Conservation (phyloP, 192 early-diverging fungal species). For the Linnemannia elongata region DNA sequence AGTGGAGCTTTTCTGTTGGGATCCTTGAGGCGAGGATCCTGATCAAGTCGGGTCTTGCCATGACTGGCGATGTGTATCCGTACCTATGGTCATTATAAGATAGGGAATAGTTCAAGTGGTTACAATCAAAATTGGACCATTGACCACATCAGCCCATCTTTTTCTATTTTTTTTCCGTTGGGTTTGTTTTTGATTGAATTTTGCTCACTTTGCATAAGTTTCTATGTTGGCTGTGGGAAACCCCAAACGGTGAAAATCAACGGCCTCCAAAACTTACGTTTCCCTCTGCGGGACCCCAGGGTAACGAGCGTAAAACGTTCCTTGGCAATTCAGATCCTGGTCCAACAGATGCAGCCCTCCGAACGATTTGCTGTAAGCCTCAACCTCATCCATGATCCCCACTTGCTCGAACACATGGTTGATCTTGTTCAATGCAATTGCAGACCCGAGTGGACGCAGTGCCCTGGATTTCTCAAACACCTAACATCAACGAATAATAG, state of each 20-base stretch:
- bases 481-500: not conserved
- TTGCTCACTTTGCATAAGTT: not conserved
- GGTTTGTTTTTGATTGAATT: too few relatives aligned
- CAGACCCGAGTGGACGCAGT: not conserved
- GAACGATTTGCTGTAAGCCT: not conserved
- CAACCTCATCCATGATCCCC: not conserved
- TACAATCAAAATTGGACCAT: too few relatives aligned
- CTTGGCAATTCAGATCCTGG: not conserved
- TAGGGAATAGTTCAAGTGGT: too few relatives aligned
- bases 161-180: not conserved
- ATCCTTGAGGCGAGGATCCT: not conserved
- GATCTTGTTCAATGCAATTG: not conserved
- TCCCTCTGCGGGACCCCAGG: not conserved
- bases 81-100: not conserved
- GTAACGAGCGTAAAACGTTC: not conserved
- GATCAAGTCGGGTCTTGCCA: slow-evolving; percentile 5
- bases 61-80: not conserved
- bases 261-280: not conserved
- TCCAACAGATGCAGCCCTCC: slow-evolving; percentile 4
- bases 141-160: not conserved
- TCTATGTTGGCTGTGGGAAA: not conserved
- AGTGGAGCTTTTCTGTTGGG: slow-evolving; percentile 1
- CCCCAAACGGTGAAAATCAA: not conserved
- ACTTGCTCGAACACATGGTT: not conserved
- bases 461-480: not conserved